Evolutionary conservation across 805 yeast genomes (phyloP), one percentile per base, ranked within the genome.

Genomic region (Starmera caribaea): DNA sequence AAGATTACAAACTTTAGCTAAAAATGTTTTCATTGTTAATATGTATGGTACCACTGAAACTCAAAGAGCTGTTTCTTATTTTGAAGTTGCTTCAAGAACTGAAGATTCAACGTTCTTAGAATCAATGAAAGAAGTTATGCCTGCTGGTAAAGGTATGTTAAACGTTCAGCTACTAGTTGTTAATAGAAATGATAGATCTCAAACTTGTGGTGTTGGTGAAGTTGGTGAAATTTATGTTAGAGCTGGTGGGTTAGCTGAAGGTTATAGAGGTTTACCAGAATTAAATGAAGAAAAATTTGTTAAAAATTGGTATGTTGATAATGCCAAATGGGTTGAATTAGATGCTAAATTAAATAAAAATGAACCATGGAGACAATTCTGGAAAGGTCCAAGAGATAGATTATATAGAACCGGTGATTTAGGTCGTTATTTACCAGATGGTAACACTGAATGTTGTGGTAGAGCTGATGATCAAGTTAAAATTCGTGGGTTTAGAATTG

Each of bases 21-120:
- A 79, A 58, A 90, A 92, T 54, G 94, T 86, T 40, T 68, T 63
- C 57, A 90, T 92, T 55, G 94, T 92, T 49, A 92, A 92, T 65
- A 92, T 92, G 99, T 92, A 92, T 61, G 99, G 99, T 55, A 92
- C 99, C 32, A 92, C 99, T 10, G 99, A 92, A 63, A 92, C 99
- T 13, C 99, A 94, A 69, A 77, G 99, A 58, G 92, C 99, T 2
- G 99, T 92, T 21, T 89, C 97, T 0, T 92, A 76, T 63, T 94
- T 76, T 64, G 94, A 87, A 59, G 90, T 94, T 45, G 78, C 85
- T 34, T 76, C 94, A 26, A 71, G 86, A 48, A 57, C 71, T 16
- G 57, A 70, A 34, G 88, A 89, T 58, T 72, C 90, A 17, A 64
- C 73, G 17, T 89, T 84, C 61, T 70, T 92, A 57, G 81, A 79